These are phyloP conservation scores for Microbotryomycetes sp. DNA, from an alignment of 1,284 basidiomycete species.

Conservation along the genomic window DNA sequence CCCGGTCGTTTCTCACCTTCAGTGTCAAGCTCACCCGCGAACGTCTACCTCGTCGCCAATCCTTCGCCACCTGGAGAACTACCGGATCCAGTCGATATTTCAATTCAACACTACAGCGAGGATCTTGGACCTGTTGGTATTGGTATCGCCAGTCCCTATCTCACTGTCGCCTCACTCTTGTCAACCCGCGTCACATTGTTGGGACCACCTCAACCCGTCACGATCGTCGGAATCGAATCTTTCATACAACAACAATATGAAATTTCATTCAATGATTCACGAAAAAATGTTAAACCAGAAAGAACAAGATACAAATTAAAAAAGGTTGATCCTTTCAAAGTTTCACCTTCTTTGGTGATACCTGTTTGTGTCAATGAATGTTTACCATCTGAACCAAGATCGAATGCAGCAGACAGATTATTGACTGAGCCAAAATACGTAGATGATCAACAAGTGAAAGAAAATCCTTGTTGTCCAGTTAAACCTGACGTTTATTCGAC, in stretches of 20 bases:
- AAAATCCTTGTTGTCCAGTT: neutral
- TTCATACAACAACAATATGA: slow-evolving; percentile 15
- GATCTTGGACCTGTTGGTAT: slow-evolving; percentile 29
- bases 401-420: neutral
- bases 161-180: slow-evolving; percentile 24
- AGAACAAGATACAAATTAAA: neutral
- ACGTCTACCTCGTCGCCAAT: slow-evolving; percentile 17
- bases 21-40: slow-evolving; percentile 2
- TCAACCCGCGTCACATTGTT: slow-evolving; percentile 18
- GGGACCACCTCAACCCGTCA: slow-evolving; percentile 5
- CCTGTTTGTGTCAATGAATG: neutral
- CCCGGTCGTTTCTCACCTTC: neutral
- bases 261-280: slow-evolving; percentile 8
- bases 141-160: slow-evolving; percentile 21
- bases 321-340: slow-evolving; percentile 14
- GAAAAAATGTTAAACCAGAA: slow-evolving; percentile 4
- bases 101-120: slow-evolving; percentile 14
- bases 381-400: neutral
- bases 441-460: neutral
- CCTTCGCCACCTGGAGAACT: slow-evolving; percentile 18
- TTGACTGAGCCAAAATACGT: neutral
- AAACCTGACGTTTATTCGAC: neutral
- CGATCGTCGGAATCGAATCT: slow-evolving; percentile 13
- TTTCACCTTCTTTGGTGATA: slow-evolving; percentile 1
- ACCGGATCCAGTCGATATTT: slow-evolving; percentile 13